A percentile compares a stretch with the other conserved stretches of the same genome.
Conservation (phyloP, 1,284 basidiomycete species). For the Ceratobasidium sp. region DNA sequence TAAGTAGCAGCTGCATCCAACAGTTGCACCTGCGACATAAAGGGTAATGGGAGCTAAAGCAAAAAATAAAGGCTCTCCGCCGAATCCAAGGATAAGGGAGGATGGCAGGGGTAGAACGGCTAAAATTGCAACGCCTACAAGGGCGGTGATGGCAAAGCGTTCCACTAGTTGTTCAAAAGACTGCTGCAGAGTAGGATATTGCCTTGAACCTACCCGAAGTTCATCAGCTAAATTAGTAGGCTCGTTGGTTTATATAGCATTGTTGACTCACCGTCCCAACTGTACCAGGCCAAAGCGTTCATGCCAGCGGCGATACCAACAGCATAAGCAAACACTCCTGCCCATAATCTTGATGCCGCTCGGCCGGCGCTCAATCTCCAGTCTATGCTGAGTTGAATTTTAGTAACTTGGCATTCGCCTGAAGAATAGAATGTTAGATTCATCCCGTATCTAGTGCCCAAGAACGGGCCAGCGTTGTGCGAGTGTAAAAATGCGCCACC, state of each 20-base stretch:
- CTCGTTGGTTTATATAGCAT: constrained; percentile 53
- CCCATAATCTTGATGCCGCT: constrained; percentile 78
- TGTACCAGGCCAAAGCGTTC: constrained; percentile 67
- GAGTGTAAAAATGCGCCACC: constrained; percentile 74
- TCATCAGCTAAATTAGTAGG: constrained; percentile 26
- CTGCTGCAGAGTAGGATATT: constrained; percentile 64
- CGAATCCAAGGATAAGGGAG: constrained; percentile 70
- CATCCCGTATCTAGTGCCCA: constrained; percentile 55
- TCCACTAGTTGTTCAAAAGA: constrained; percentile 65
- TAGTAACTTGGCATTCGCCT: constrained; percentile 63
- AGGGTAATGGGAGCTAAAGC: constrained; percentile 63
- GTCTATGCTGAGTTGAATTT: constrained; percentile 71
- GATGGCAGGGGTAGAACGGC: constrained; percentile 72
- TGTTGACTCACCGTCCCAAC: constrained; percentile 55
- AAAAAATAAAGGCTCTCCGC: constrained; percentile 66
- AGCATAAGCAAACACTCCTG: constrained; percentile 77
- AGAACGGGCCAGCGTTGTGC: constrained; percentile 78
- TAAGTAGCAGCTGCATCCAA: constrained; percentile 26
- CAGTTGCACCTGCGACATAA: constrained; percentile 6
- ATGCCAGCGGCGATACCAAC: constrained; percentile 73
- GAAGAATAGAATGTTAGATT: constrained; percentile 71
- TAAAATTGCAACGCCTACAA: constrained; percentile 63
- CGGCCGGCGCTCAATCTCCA: constrained; percentile 78
- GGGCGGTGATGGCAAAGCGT: constrained; percentile 61
- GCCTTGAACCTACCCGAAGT: neutral